These are phyloP conservation scores for Centaurea solstitialis DNA, from an alignment of 129 eudicot species.

Conservation along the genomic window DNA sequence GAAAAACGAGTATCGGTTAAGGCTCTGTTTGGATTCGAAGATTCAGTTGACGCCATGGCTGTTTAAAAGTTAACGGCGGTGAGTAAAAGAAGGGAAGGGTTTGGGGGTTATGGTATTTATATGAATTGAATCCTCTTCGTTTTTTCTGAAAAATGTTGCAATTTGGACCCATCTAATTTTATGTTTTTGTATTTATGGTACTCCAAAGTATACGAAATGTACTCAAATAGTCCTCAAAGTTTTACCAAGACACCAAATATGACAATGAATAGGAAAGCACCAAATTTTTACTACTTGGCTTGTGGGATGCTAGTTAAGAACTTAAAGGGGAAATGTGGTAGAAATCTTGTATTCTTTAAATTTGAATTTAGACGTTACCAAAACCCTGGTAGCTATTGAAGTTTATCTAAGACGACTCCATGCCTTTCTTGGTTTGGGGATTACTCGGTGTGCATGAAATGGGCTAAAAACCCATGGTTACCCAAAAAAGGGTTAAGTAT, in stretches of 20 bases:
- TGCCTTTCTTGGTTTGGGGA: too few species aligned
- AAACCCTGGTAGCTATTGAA: too few species aligned
- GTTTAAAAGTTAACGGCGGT: constrained; percentile 15
- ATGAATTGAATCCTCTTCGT: neutral
- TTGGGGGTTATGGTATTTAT: neutral
- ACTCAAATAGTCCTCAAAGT: neutral
- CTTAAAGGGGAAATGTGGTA: too few species aligned
- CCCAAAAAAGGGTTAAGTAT: too few species aligned
- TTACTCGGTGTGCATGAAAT: too few species aligned
- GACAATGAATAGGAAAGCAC: neutral
- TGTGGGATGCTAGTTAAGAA: too few species aligned
- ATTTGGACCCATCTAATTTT: neutral
- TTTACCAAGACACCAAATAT: neutral
- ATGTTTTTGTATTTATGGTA: neutral
- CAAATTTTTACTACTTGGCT: too few species aligned
- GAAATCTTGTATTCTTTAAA: too few species aligned
- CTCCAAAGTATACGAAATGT: neutral
- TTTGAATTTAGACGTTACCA: too few species aligned
- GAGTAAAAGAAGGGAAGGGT: constrained; percentile 10
- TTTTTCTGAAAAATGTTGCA: neutral
- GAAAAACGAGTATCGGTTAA: constrained; percentile 78
- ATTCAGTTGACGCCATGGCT: constrained; percentile 32
- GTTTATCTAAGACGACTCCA: too few species aligned
- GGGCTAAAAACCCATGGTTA: too few species aligned
- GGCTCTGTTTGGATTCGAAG: constrained; percentile 66